A percentile compares a stretch with the other conserved stretches of the same genome.
phyloP scores from a whole-genome alignment of 306 rosid genomes.

The Prunus persica region Prunus_persica_NCBIv2 NC_034016.1:2268501-2269000 shows the following conservation, averaged over 20 bases:
- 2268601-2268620: background rate
- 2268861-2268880: background rate
- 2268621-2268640: background rate
- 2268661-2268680: background rate
- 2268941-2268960: too few relatives aligned
- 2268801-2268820: background rate
- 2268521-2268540: background rate
- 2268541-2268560: background rate
- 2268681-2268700: background rate
- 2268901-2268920: background rate
- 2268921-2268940: background rate
- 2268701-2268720: too few relatives aligned
- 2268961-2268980: background rate
- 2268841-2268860: background rate
- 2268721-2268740: background rate
- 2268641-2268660: background rate
- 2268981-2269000: background rate
- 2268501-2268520: background rate
- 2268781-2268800: background rate
- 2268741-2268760: background rate
- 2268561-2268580: background rate
- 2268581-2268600: background rate
- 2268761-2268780: background rate
- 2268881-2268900: background rate
- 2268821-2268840: background rate